Evolutionary conservation across 345 rosid genomes (phyloP), one percentile per base, ranked within the genome.

Genomic region (Aethionema arabicum): DNA sequence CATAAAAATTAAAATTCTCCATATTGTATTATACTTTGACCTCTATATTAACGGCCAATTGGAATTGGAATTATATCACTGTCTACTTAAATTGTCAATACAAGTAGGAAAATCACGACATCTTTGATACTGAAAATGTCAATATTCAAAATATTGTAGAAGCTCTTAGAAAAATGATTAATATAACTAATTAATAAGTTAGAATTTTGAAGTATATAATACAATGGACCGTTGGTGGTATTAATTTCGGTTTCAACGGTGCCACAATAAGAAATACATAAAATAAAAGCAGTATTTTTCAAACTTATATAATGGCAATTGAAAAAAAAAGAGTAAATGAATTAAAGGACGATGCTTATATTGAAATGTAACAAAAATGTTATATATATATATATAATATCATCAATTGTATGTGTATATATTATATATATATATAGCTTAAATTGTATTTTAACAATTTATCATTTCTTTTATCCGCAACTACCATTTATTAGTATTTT

Each of bases 211-310:
- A 43, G 35, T 60, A 21, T 60, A 21, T 21, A 21, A 61, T 68
- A 53, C 61, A 37, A 41, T 13, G 27, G 54, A 44, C 37, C 47
- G 53, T 59, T 59, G 15, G 38, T 43, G 66, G 29, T 47, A 60
- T 33, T 59, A 51, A 36, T 29, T 36, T 60, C 52, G 67, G 72
- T 43, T 38, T 52, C 32, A 55, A 36, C 67, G 55, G 72, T 68
- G 52, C 30, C 49, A 14, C 30, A 52, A 31, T 33, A 52, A 37
- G 61, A 60, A 59, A 36, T 36, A 60, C 2, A 50, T 67, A 52
- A 59, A 41, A 59, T 8, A 45, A 51, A 44, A 67, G 32, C 61
- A 68, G 37, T 60, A 52, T 29, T 27, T 43, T 12, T 29, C 6
- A 50, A 58, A 13, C 14, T 3, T 42, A 29, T 21, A 39, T 13